Conservation (phyloP, 2,329 filamentous ascomycete species). For the Aspergillus neoniger region DNA sequence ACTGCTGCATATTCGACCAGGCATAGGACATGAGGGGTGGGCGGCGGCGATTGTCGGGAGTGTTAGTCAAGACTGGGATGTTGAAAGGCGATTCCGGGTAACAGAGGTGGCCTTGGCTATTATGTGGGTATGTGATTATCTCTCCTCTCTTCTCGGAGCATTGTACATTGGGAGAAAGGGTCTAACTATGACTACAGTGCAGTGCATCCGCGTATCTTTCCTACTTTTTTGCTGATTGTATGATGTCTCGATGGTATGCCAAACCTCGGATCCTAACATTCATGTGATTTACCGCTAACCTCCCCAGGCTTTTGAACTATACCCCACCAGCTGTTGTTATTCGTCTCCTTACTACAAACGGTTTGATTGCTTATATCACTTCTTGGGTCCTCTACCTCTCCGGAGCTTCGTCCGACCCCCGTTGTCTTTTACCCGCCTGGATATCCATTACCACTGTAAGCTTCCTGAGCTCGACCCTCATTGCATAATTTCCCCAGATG, state of each 20-base stretch:
- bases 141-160: conserved; percentile 23
- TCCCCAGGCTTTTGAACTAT: conserved; percentile 74
- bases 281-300: not conserved
- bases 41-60: conserved; percentile 41
- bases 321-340: conserved; percentile 76
- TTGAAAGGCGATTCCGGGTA: conserved; percentile 55
- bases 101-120: conserved; percentile 72
- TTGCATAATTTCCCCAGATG: not conserved
- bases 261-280: not conserved
- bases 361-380: conserved; percentile 73
- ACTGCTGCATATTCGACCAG: conserved; percentile 54
- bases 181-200: conserved; percentile 55
- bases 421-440: conserved; percentile 74
- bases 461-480: not conserved
- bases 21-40: conserved; percentile 46
- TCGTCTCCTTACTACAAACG: conserved; percentile 73
- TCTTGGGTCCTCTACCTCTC: conserved; percentile 70
- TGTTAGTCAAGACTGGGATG: conserved; percentile 45
- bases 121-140: conserved; percentile 64
- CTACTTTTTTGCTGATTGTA: conserved; percentile 80
- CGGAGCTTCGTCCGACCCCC: conserved; percentile 69
- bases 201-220: conserved; percentile 75
- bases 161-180: not conserved
- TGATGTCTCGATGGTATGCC: conserved; percentile 76
- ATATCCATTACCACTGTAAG: conserved; percentile 72